Evolutionary conservation across 2,329 filamentous ascomycete species (phyloP), one percentile per base, ranked within the genome.

Genomic region (Gliomastix tumulicola): DNA sequence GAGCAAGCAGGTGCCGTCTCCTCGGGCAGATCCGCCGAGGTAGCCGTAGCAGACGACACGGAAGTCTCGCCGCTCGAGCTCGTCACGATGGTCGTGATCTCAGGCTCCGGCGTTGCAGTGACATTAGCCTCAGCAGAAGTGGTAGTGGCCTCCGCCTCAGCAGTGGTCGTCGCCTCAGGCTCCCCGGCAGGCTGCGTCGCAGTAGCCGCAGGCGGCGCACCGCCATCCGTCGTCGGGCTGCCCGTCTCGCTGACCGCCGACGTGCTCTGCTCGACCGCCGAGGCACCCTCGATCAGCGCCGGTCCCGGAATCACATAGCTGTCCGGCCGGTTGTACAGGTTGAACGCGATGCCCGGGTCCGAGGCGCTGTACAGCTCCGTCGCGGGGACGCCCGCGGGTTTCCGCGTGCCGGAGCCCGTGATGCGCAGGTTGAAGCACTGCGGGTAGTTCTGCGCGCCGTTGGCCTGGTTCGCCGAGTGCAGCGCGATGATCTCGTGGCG

Each of bases 401-500:
- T 40, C 8, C 41, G 41, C 1, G 49, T 44, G 19, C 62, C 60
- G 32, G 55, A 51, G 28, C 68, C 68, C 32, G 57, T 62, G 34
- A 73, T 58, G 47, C 65, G 55, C 28, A 71, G 50, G 47, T 71
- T 70, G 41, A 70, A 55, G 48, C 69, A 74, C 57, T 71, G 66
- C 13, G 69, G 69, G 50, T 74, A 74, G 38, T 60, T 57, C 51
- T 74, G 69, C 3, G 69, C 69, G 37, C 62, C 63, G 13, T 57
- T 50, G 35, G 34, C 36, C 28, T 53, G 45, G 5, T 56, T 62
- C 11, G 62, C 70, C 21, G 60, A 60, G 61, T 76, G 72, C 15
- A 76, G 65, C 15, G 66, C 71, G 36, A 76, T 69, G 50, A 74
- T 70, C 56, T 76, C 72, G 51, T 73, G 68, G 38, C 72, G 66